Base-by-base conservation (phyloP, 371 early-diverging fungal species). In the Mucor mucedo region DNA sequence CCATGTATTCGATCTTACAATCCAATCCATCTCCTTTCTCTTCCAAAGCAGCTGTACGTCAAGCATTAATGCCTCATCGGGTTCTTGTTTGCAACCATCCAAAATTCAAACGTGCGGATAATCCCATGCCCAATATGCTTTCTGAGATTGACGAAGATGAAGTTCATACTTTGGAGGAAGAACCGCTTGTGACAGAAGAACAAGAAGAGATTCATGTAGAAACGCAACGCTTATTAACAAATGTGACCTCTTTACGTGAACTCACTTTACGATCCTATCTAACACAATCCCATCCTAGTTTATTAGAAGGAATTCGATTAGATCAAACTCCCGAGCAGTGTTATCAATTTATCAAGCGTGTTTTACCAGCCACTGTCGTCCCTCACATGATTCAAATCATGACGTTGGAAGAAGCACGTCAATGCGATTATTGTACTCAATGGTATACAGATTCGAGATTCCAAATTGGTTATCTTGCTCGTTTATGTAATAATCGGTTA, bases 351-450 rank as follows among this genome's bases (percentile, higher is more conserved):
- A 35, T 60, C 29, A 40, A 49, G 13, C n/a, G 42, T 1, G 54
- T 39, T 4, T 27, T 63, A 49, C 38, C 59, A 45, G 6, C 11
- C 28, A 9, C 49, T 28, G n/a, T 47, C 44, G 50, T 72, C 44
- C 57, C 62, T 0, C 29, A 30, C 2, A 42, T 71, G 10, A 33
- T 66, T 30, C 40, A 55, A 11, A 13, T 16, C 0, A 29, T 28
- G 27, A 53, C 58, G 2, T 9, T 55, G 1, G 33, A 28, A 4
- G 32, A 50, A n/a, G 66, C 70, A 9, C 32, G 54, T 4, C 79
- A 76, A 53, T 79, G 80, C 40, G 80, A 77, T 55, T 54, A 42
- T 28, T 79, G 80, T 30, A 44, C 57, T 2, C 30, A 50, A 3
- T 77, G 77, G 75, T 73, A 66, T 52, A 71, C 58, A 3, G 27